Base-by-base conservation (phyloP, 805 yeast species). In the Brettanomyces custersianus region DNA sequence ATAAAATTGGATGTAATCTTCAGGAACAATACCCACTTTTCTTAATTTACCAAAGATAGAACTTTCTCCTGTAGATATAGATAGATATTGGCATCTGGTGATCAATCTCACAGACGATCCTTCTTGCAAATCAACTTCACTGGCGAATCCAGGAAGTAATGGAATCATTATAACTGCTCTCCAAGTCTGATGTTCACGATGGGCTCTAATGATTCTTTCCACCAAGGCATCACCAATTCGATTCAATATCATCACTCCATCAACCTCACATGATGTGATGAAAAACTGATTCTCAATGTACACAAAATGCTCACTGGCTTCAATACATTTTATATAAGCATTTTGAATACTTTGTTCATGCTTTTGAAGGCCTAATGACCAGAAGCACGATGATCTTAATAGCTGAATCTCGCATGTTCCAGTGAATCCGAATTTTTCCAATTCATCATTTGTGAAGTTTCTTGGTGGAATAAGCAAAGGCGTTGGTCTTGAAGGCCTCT, bases 221-320 rank as follows among this genome's bases (percentile, higher is more conserved):
- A 92, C 97, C 31, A 92, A 66, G 0, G 99, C 99, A 66, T 90
- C 95, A 28, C 95, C 98, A 45, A 92, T 82, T 53, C 85, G 70
- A 57, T 92, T 92, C 46, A 84, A 79, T 37, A 92, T 82, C 17
- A 76, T 77, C 4, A 79, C 80, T 28, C 94, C 94, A 49, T 83
- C 90, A 52, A 84, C 77, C 16, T 74, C 76, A 27, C 95, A 80
- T n/a, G 95, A 77, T 0, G 96, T 84, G 32, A 92, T 69, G 55
- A 92, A 92, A 51, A 92, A 92, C 59, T 92, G 99, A 52, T 92
- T 92, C 51, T 92, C 99, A 42, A 92, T 80, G 61, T 92, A 92
- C 17, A 92, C 80, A 51, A 84, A 85, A 59, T 92, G 96, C 48
- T 85, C 88, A 13, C 95, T 83, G 5, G 88, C 77, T 54, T 90